phyloP scores from a whole-genome alignment of 140 eudicot species.

The Ambrosia hybrid region DNA sequence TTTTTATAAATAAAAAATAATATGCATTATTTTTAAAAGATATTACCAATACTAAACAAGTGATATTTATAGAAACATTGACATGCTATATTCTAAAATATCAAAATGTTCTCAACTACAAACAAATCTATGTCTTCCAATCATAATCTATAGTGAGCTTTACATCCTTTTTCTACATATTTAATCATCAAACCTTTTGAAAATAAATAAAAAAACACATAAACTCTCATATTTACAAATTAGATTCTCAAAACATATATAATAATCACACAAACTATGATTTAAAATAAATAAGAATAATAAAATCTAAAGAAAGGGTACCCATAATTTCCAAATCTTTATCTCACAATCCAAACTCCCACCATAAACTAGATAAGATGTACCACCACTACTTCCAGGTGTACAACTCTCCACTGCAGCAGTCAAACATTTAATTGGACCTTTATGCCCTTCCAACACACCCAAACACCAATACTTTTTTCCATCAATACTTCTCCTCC shows the following conservation, averaged over 20 bases:
- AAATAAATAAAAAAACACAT: neutral
- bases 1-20: no score
- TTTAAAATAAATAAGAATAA: neutral
- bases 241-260: conserved; percentile 11
- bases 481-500: conserved; percentile 59
- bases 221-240: conserved; percentile 18
- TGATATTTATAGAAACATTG: neutral
- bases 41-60: no score
- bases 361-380: conserved; percentile 59
- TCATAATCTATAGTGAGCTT: neutral
- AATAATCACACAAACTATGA: conserved; percentile 5
- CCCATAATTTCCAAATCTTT: conserved; percentile 66
- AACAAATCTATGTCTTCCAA: neutral
- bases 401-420: conserved; percentile 47
- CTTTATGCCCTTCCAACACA: conserved; percentile 69
- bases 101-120: neutral
- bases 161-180: neutral
- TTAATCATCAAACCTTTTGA: neutral
- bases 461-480: conserved; percentile 61
- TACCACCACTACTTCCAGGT: conserved; percentile 32
- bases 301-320: conserved; percentile 42
- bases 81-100: neutral
- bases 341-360: conserved; percentile 80
- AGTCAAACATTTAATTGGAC: conserved; percentile 79
- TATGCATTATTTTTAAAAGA: no score